Conservation (phyloP, 192 early-diverging fungal genomes). For the Entomortierella chlamydospora region DNA sequence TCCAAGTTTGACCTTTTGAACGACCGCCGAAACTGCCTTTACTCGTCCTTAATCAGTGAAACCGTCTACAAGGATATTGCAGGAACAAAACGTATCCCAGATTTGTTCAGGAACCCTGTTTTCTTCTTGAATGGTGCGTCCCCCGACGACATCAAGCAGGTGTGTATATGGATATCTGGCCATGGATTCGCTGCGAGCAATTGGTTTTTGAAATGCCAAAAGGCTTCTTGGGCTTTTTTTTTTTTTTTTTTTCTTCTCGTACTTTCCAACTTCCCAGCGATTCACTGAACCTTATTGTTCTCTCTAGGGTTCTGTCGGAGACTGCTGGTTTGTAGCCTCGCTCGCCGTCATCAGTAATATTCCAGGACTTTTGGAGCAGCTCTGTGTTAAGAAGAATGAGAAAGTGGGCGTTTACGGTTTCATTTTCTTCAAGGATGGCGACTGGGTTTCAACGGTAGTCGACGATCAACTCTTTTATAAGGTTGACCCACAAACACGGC, state of each 20-base stretch:
- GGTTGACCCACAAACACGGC: slow-evolving; percentile 5
- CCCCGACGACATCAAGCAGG: slow-evolving; percentile 55
- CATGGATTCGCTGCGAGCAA: too few species aligned
- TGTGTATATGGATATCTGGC: too few species aligned
- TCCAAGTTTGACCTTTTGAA: slow-evolving; percentile 49
- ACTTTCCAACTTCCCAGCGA: background rate
- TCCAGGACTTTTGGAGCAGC: slow-evolving; percentile 55
- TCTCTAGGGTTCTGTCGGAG: slow-evolving; percentile 44
- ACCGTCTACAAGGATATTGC: slow-evolving; percentile 42
- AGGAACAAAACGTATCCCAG: slow-evolving; percentile 38
- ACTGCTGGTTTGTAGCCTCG: slow-evolving; percentile 61
- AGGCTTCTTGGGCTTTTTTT: too few species aligned
- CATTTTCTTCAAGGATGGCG: slow-evolving; percentile 68
- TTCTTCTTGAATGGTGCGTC: slow-evolving; percentile 61
- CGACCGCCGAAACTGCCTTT: slow-evolving; percentile 50
- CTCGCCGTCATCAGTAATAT: slow-evolving; percentile 58
- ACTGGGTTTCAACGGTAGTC: slow-evolving; percentile 67
- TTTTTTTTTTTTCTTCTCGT: background rate
- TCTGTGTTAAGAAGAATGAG: slow-evolving; percentile 67
- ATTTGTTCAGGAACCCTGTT: slow-evolving; percentile 61
- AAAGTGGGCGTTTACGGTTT: slow-evolving; percentile 68
- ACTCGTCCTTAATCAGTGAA: slow-evolving; percentile 44
- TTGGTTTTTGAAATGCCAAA: too few species aligned
- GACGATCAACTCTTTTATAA: slow-evolving; percentile 63
- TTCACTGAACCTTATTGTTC: background rate